A percentile compares a stretch with the other conserved stretches of the same genome.
Evolutionary conservation across 805 yeast species (phyloP).

Genomic region (Wickerhamomyces mucosus): DNA sequence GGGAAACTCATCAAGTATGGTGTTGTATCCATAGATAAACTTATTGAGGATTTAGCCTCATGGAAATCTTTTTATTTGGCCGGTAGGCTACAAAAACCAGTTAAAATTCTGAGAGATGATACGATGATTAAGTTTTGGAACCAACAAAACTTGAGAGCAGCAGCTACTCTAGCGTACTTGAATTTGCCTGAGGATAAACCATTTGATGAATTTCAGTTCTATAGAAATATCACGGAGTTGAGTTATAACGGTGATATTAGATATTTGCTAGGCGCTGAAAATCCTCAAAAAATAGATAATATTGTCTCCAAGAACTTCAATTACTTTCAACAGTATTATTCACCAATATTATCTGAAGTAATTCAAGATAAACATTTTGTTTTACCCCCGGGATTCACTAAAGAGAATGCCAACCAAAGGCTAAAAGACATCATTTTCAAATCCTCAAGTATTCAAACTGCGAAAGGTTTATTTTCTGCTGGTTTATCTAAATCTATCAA

Average conservation of each 20-base stretch:
- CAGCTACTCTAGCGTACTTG: constrained; percentile 50
- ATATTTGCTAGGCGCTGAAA: constrained; percentile 79
- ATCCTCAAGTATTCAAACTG: constrained; percentile 68
- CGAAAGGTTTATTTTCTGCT: constrained; percentile 82
- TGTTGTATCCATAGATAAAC: constrained; percentile 53
- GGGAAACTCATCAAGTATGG: constrained; percentile 75
- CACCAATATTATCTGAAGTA: constrained; percentile 41
- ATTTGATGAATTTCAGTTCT: constrained; percentile 58
- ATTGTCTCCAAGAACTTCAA: constrained; percentile 72
- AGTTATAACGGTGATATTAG: constrained; percentile 91
- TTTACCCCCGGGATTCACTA: constrained; percentile 29
- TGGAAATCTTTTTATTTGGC: constrained; percentile 87
- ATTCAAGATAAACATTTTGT: constrained; percentile 22
- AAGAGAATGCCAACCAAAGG: constrained; percentile 24
- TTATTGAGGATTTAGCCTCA: constrained; percentile 61
- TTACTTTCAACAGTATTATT: constrained; percentile 62
- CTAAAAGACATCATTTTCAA: constrained; percentile 48
- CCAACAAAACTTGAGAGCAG: constrained; percentile 69
- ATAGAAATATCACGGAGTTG: constrained; percentile 64
- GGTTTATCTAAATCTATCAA: constrained; percentile 62
- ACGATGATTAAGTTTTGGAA: constrained; percentile 55
- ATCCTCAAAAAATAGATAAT: constrained; percentile 79
- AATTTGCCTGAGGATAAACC: constrained; percentile 22
- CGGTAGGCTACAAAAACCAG: constrained; percentile 93
- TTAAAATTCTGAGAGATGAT: constrained; percentile 60